Evolutionary conservation across 2,329 filamentous ascomycete genomes (phyloP), one percentile per base, ranked within the genome.

Genomic region (Elsinoe arachidis): DNA sequence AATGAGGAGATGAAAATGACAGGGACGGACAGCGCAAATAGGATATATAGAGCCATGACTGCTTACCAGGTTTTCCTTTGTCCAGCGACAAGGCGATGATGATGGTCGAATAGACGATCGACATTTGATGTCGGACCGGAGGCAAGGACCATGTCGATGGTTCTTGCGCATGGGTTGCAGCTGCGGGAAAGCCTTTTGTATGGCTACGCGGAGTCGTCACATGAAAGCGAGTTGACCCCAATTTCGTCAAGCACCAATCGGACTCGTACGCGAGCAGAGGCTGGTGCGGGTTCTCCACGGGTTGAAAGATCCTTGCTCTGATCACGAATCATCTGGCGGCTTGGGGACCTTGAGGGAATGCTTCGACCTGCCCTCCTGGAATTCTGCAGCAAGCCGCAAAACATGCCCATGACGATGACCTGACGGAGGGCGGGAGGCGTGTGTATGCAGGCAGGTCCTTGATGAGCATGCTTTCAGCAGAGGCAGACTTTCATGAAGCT

Each of bases 61-160:
- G 39, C 49, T 39, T 53, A 53, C 49, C 15, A 53, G 10, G 46
- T 9, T 15, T 17, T 14, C 26, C 41, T 46, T 17, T 46, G 41
- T 38, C 15, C n/a, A 38, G 6, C 19, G 14, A 19, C 49, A 21
- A 12, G 19, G 10, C 3, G 38, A 14, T 53, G 49, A 34, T 12
- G 17, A 19, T 14, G 15, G 11, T 53, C 12, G 34, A n/a, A 35
- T 53, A 3, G 34, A 53, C 19, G 49, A 53, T 39, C 49, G 49
- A 53, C 49, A 35, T 35, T 19, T n/a, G 12, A 39, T 53, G 49
- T 53, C 49, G 49, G 49, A 12, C 49, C 49, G 49, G 49, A 53
- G 14, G 49, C 26, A 35, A 53, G 33, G 49, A n/a, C 33, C 49
- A 30, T 26, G 49, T 15, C 46, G 34, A 10, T 53, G 19, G 49